Conservation (phyloP, 2,329 filamentous ascomycete genomes). For the Orbilia oligospora region DNA sequence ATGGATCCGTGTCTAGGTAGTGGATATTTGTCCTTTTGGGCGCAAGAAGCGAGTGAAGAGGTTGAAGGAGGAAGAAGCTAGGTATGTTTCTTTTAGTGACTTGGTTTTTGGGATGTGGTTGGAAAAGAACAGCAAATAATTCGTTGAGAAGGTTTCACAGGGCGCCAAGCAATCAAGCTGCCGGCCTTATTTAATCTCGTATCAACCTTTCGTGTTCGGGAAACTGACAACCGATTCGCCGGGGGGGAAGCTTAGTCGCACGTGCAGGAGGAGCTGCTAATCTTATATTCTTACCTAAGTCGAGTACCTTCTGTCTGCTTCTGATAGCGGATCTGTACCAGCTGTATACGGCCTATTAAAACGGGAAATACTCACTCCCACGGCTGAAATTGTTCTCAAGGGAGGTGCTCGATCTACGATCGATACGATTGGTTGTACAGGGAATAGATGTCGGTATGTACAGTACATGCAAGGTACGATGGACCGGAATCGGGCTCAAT, state of each 20-base stretch:
- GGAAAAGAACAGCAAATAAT: conserved; percentile 61
- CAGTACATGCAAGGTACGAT: conserved; percentile 21
- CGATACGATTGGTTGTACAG: conserved; percentile 1
- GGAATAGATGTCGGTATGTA: neutral
- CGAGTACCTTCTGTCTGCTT: neutral
- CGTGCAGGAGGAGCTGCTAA: neutral
- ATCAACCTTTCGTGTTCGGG: conserved; percentile 40
- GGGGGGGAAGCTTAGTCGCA: conserved; percentile 30
- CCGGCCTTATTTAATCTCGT: conserved; percentile 36
- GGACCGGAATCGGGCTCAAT: conserved; percentile 5
- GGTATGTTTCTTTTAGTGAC: neutral
- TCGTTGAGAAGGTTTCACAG: conserved; percentile 58
- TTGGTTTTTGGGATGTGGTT: conserved; percentile 40
- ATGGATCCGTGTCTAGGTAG: neutral
- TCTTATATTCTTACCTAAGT: neutral
- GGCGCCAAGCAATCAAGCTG: conserved; percentile 37
- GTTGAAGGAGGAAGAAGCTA: neutral
- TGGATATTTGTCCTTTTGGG: conserved; percentile 17
- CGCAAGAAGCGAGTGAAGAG: conserved; percentile 14
- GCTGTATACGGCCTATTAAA: neutral
- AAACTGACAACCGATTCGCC: conserved; percentile 52
- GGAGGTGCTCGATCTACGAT: neutral
- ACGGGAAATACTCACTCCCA: neutral
- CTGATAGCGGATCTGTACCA: neutral
- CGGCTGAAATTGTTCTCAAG: conserved; percentile 27